phyloP scores from a whole-genome alignment of 139 green algal genomes.

The Chlorella sp. region DNA sequence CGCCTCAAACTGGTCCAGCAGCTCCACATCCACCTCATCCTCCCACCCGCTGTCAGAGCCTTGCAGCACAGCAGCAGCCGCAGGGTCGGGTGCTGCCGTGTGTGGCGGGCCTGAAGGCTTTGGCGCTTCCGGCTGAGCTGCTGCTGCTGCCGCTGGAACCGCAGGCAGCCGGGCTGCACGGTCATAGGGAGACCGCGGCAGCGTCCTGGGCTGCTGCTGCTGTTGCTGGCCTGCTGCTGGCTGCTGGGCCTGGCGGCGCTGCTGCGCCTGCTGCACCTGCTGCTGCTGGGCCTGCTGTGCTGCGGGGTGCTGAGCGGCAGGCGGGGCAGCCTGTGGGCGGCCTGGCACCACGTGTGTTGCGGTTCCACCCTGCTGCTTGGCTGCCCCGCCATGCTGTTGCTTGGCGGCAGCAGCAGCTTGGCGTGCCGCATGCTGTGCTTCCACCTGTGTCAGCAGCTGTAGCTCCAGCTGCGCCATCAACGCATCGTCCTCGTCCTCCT shows the following conservation, averaged over 20 bases:
- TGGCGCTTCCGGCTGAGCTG: background rate
- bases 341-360: background rate
- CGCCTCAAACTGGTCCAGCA: conserved; percentile 38
- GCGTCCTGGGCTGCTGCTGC: background rate
- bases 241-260: background rate
- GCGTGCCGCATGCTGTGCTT: conserved; percentile 8
- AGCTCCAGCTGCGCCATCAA: conserved; percentile 34
- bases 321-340: conserved; percentile 6
- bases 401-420: background rate
- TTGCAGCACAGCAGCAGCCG: background rate
- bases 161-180: background rate
- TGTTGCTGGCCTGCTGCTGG: background rate
- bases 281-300: background rate
- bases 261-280: conserved; percentile 14
- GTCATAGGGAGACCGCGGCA: conserved; percentile 3
- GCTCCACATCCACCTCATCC: conserved; percentile 18
- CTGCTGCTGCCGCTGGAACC: background rate
- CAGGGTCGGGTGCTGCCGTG: background rate
- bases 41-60: conserved; percentile 6
- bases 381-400: background rate
- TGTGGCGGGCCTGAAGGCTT: too few relatives aligned
- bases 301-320: conserved; percentile 8
- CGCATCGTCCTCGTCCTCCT: conserved; percentile 32
- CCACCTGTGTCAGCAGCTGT: conserved; percentile 30
- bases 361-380: background rate